Evolutionary conservation across 2,329 filamentous ascomycete genomes (phyloP).

Genomic region (Penicillium sp.): DNA sequence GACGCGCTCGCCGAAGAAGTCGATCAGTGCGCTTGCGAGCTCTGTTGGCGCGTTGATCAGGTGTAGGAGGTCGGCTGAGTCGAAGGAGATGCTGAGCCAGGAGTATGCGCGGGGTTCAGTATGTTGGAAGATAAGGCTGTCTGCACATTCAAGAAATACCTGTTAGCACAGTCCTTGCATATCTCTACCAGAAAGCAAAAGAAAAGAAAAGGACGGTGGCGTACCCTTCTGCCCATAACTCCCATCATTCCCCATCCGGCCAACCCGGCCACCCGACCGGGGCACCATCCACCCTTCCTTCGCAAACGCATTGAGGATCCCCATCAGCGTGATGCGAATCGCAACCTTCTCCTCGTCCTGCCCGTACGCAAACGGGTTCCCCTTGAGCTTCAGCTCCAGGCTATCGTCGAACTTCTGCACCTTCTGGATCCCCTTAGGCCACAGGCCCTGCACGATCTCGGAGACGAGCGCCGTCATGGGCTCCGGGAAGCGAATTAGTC

Average conservation of each 20-base stretch:
- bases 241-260: conserved; percentile 4
- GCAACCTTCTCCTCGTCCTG: conserved; percentile 12
- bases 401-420: conserved; percentile 5
- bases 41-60: conserved; percentile 12
- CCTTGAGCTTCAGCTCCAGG: conserved; percentile 12
- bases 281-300: conserved; percentile 15
- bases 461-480: conserved; percentile 5
- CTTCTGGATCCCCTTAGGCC: conserved; percentile 16
- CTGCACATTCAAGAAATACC: neutral
- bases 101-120: neutral
- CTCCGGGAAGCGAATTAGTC: conserved; percentile 14
- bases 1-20: conserved; percentile 1
- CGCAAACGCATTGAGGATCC: conserved; percentile 8
- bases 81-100: conserved; percentile 17
- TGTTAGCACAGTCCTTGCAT: too few relatives aligned
- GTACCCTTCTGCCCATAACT: conserved; percentile 6
- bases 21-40: conserved; percentile 3
- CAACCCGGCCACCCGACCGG: neutral
- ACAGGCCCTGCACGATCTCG: neutral
- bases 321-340: neutral
- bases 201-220: neutral
- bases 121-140: conserved; percentile 11
- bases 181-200: too few relatives aligned
- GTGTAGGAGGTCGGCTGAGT: conserved; percentile 9
- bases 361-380: conserved; percentile 12